Base-by-base conservation (phyloP, 2,329 filamentous ascomycete genomes). In the Coniochaeta sp. region DNA sequence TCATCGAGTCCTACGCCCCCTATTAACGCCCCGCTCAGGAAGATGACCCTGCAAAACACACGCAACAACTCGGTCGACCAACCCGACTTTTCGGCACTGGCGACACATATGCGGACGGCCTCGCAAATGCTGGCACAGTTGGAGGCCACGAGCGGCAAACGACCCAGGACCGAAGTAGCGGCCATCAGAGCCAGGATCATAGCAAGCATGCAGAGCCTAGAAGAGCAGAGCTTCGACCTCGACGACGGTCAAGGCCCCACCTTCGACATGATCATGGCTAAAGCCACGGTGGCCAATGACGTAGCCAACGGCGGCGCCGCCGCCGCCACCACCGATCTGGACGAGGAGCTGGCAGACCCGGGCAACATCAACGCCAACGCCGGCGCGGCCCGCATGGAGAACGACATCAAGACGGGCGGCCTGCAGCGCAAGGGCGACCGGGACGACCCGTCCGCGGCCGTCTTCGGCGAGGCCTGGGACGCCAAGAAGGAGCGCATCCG, bases 121-220 rank as follows among this genome's bases (percentile, higher is more conserved):
- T 91, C 90, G 16, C 89, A 93, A 72, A 95, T 95, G 90, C 78
- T 95, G 50, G 89, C 90, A 16, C 90, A 95, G 68, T 80, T 95
- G 11, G 90, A 95, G 62, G 84, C 89, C 1, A 93, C 89, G 24
- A 88, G 88, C 64, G 88, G 89, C 31, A 95, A 93, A 73, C 81
- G 90, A 36, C 90, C 90, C 1, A 89, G 84, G 69, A 85, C 87
- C 33, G 90, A 95, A 73, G 90, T 95, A 5, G 90, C 89, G 19
- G 89, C 90, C 8, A 95, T 95, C 71, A 83, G 91, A 66, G 87
- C 89, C 44, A 92, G 91, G 74, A 95, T 95, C 64, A 95, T 95
- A 67, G 90, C 90, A 2, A 93, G 90, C 72, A 95, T 95, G 91
- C 90, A 95, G 71, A 91, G 83, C 65, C 76, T 95, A 9, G 90